Conservation (phyloP, 1,284 basidiomycete species). For the Phellopilus nigrolimitatus region DNA sequence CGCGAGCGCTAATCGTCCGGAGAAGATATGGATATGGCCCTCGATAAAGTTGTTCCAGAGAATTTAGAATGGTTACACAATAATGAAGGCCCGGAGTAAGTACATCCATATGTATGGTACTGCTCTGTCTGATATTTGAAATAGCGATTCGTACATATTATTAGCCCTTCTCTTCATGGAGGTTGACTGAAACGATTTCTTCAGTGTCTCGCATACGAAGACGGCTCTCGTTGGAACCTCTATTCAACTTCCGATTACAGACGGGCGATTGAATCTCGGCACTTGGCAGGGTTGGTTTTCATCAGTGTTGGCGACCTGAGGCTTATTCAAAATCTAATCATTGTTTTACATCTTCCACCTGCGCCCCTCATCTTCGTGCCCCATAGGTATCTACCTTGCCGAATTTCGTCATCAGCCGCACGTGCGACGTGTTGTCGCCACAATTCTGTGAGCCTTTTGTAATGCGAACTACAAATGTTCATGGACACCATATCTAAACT, state of each 20-base stretch:
- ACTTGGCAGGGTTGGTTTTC: slow-evolving; percentile 78
- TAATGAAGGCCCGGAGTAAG: slow-evolving; percentile 87
- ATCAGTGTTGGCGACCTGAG: slow-evolving; percentile 26
- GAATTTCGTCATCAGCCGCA: slow-evolving; percentile 74
- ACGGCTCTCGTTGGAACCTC: slow-evolving; percentile 79
- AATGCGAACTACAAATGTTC: no score
- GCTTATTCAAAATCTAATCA: background rate
- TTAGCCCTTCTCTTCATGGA: slow-evolving; percentile 4
- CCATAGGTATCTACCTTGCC: slow-evolving; percentile 71
- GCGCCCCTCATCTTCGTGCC: slow-evolving; percentile 8
- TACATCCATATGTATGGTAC: slow-evolving; percentile 18
- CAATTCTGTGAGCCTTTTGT: slow-evolving; percentile 76
- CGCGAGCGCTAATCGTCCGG: slow-evolving; percentile 9
- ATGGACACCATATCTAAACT: no score
- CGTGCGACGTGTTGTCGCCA: slow-evolving; percentile 72
- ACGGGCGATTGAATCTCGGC: slow-evolving; percentile 77
- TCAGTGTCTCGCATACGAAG: slow-evolving; percentile 87
- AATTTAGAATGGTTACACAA: slow-evolving; percentile 82
- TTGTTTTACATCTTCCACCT: slow-evolving; percentile 55
- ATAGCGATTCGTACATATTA: slow-evolving; percentile 65
- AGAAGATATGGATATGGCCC: slow-evolving; percentile 78
- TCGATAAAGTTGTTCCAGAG: slow-evolving; percentile 88
- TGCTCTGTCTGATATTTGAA: slow-evolving; percentile 3
- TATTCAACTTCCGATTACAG: slow-evolving; percentile 81
- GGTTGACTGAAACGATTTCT: background rate